These are phyloP conservation scores for Termitomyces sp. DNA, from an alignment of 768 basidiomycete species.

Conservation along the genomic window DNA sequence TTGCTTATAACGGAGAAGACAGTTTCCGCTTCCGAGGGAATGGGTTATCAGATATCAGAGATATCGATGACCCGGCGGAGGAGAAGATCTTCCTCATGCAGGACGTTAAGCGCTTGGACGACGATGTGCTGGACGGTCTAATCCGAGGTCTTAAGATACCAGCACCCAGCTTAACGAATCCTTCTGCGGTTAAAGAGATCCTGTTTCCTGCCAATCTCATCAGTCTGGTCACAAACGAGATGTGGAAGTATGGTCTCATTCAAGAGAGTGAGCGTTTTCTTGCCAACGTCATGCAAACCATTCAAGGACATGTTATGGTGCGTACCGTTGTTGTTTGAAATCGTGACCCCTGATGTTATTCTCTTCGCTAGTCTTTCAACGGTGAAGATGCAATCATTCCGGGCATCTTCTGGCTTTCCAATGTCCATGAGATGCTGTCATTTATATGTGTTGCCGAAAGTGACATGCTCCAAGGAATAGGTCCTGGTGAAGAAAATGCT, in stretches of 20 bases:
- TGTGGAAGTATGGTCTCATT: conserved; percentile 99
- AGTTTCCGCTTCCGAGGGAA: conserved; percentile 63
- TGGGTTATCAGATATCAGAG: conserved; percentile 67
- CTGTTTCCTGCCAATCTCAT: conserved; percentile 99
- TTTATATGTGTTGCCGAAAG: conserved; percentile 99
- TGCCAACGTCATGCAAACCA: conserved; percentile 97
- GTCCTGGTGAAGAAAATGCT: conserved; percentile 90
- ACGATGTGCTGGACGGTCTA: conserved; percentile 88
- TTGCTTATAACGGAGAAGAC: conserved; percentile 84
- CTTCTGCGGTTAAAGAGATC: conserved; percentile 95
- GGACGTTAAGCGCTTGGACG: conserved; percentile 85
- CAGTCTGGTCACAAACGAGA: conserved; percentile 97
- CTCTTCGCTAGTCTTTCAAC: conserved; percentile 65
- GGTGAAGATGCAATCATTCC: conserved; percentile 96
- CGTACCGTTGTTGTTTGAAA: conserved; percentile 27
- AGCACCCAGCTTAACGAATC: conserved; percentile 82
- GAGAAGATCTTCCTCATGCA: conserved; percentile 95
- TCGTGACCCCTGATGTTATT: conserved; percentile 4
- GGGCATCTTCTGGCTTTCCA: conserved; percentile 99
- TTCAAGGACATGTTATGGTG: conserved; percentile 98
- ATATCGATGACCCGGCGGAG: conserved; percentile 86
- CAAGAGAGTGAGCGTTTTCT: conserved; percentile 96
- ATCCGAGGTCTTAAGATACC: conserved; percentile 93
- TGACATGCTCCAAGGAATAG: conserved; percentile 97
- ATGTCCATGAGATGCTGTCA: conserved; percentile 98